Evolutionary conservation across 768 basidiomycete genomes (phyloP).

Genomic region (Omphalotus guepiniiformis): DNA sequence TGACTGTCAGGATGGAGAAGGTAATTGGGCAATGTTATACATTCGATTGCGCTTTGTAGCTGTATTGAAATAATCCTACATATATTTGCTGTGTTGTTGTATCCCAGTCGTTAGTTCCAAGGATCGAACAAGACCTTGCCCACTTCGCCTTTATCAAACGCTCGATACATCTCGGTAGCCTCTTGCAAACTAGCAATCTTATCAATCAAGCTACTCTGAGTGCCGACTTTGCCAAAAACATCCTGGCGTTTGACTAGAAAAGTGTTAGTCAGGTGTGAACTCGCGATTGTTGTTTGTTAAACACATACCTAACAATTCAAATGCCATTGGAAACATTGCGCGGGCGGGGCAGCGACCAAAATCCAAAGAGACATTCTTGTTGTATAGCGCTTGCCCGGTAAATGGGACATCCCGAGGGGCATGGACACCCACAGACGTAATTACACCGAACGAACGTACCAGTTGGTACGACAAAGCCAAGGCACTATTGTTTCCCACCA

Average conservation of each 20-base stretch:
- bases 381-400: conserved; percentile 54
- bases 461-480: conserved; percentile 63
- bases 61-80: too few relatives aligned
- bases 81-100: too few relatives aligned
- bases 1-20: conserved; percentile 54
- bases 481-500: conserved; percentile 66
- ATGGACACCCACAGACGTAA: conserved; percentile 74
- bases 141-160: conserved; percentile 67
- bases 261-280: background rate
- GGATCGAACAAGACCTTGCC: conserved; percentile 80
- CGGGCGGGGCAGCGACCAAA: conserved; percentile 82
- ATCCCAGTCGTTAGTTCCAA: conserved; percentile 59
- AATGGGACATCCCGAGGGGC: conserved; percentile 51
- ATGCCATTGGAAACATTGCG: conserved; percentile 69
- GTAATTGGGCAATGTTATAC: conserved; percentile 72
- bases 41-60: conserved; percentile 64
- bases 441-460: conserved; percentile 71
- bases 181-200: conserved; percentile 56
- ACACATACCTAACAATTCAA: conserved; percentile 52
- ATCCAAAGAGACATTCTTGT: conserved; percentile 76
- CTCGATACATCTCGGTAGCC: conserved; percentile 54
- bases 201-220: conserved; percentile 60
- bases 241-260: conserved; percentile 58
- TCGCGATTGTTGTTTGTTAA: background rate
- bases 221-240: conserved; percentile 69